Conservation (phyloP, 139 green algal genomes). For the Closterium sp. region DNA sequence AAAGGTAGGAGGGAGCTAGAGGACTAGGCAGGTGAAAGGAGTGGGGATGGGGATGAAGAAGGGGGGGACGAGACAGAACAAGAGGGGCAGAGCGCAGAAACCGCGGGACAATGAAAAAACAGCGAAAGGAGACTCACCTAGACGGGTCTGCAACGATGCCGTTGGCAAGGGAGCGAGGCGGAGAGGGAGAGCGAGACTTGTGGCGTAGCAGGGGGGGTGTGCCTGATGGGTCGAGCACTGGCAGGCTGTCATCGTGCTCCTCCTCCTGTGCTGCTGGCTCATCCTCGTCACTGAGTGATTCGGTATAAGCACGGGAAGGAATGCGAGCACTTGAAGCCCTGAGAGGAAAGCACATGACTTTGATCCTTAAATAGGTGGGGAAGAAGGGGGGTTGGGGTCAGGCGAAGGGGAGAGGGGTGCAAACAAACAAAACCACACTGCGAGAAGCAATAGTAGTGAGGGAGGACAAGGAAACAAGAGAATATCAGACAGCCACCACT, state of each 20-base stretch:
- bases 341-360: too few relatives aligned
- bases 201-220: neutral
- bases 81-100: neutral
- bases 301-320: neutral
- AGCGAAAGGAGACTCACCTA: too few relatives aligned
- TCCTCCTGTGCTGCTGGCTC: too few relatives aligned
- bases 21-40: too few relatives aligned
- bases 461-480: neutral
- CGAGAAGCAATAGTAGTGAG: neutral
- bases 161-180: neutral
- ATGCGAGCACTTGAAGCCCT: neutral
- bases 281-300: neutral
- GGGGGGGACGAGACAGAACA: neutral
- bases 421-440: too few relatives aligned
- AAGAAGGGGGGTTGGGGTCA: neutral
- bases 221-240: too few relatives aligned
- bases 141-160: too few relatives aligned
- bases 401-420: too few relatives aligned
- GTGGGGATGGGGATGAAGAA: neutral
- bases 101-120: neutral
- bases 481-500: neutral
- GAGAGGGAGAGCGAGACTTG: neutral
- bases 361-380: too few relatives aligned
- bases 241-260: too few relatives aligned
- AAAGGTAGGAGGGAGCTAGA: too few relatives aligned